Conservation (phyloP, 345 rosid species). For the Kandelia obovata region DNA sequence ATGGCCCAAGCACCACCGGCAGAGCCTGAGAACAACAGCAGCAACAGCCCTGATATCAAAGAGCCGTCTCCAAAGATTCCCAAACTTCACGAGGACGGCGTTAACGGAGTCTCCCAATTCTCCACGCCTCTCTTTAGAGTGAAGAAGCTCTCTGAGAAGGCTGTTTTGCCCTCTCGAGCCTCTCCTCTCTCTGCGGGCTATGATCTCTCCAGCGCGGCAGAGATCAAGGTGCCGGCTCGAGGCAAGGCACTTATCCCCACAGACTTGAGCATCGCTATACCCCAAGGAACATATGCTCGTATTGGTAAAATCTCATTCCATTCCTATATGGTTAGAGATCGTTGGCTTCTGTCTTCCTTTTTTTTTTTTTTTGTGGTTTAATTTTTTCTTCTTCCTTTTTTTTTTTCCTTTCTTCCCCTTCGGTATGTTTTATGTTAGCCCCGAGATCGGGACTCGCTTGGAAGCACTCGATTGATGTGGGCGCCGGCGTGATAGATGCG, state of each 20-base stretch:
- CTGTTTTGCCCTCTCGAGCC: conserved; percentile 61
- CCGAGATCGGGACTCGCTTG: conserved; percentile 46
- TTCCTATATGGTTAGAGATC: not conserved
- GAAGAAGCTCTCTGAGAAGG: conserved; percentile 71
- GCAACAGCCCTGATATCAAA: not conserved
- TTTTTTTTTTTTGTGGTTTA: too few relatives aligned
- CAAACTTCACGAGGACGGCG: conserved; percentile 41
- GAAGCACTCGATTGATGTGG: conserved; percentile 79
- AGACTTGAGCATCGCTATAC: conserved; percentile 65
- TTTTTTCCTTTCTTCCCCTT: not conserved
- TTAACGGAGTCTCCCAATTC: conserved; percentile 10
- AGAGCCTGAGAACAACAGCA: not conserved
- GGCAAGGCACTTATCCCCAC: conserved; percentile 80
- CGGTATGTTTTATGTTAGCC: not conserved
- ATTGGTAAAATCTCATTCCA: conserved; percentile 37
- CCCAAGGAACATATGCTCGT: conserved; percentile 72
- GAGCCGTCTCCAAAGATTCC: conserved; percentile 37
- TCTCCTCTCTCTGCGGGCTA: conserved; percentile 79
- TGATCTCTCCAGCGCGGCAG: conserved; percentile 61
- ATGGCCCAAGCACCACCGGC: not conserved
- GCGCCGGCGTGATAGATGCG: conserved; percentile 76
- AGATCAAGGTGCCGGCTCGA: conserved; percentile 67
- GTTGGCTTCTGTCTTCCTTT: not conserved
- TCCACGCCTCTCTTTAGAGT: conserved; percentile 38
- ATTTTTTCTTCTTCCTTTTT: too few relatives aligned